Evolutionary conservation across 371 early-diverging fungal species (phyloP).

Genomic region (Mortierella sp.): DNA sequence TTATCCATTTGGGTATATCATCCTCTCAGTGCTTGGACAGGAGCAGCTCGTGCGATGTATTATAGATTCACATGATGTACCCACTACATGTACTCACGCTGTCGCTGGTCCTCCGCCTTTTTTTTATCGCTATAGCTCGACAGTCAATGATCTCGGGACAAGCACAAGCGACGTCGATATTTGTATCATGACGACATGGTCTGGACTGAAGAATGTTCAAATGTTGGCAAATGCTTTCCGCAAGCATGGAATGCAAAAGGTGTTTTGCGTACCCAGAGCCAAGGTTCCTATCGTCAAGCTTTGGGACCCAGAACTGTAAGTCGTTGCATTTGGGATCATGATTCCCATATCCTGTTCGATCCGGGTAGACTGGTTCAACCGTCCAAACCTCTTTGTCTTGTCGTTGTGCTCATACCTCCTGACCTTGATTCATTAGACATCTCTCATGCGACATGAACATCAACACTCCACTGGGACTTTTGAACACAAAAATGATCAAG

Average conservation of each 20-base stretch:
- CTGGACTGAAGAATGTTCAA: conserved; percentile 63
- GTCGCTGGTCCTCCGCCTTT: not conserved
- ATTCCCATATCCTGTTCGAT: not conserved
- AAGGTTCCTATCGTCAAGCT: conserved; percentile 77
- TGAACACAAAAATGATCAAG: conserved; percentile 84
- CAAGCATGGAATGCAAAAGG: conserved; percentile 70
- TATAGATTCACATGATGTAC: too few relatives aligned
- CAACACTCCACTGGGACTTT: conserved; percentile 82
- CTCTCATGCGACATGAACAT: conserved; percentile 89
- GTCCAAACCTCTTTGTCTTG: not conserved
- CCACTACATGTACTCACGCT: not conserved
- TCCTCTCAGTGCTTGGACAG: not conserved
- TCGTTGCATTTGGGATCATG: not conserved
- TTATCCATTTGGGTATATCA: conserved; percentile 57
- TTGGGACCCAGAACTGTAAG: conserved; percentile 74
- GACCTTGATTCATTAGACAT: conserved; percentile 25
- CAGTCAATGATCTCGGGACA: conserved; percentile 68
- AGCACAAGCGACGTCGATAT: conserved; percentile 72
- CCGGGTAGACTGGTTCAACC: too few relatives aligned
- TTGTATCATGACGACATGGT: conserved; percentile 69
- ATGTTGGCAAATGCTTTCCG: conserved; percentile 59
- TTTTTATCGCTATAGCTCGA: conserved; percentile 60
- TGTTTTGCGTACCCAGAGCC: conserved; percentile 68
- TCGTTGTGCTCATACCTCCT: not conserved
- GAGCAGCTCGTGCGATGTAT: not conserved